phyloP scores from a whole-genome alignment of 768 basidiomycete genomes.

The Leccinum disarticulatum region DNA sequence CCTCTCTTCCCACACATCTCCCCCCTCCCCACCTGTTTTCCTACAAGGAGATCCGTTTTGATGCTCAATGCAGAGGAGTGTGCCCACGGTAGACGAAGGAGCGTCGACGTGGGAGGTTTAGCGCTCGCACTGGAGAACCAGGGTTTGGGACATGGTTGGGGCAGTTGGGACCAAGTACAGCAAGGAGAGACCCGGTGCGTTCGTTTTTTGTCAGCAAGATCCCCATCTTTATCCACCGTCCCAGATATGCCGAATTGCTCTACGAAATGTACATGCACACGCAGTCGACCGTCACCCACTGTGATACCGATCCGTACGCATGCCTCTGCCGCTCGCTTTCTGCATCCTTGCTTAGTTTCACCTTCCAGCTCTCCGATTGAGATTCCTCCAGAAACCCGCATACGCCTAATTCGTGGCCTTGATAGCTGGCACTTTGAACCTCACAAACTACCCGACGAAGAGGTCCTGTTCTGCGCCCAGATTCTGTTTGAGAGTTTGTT shows the following conservation, averaged over 20 bases:
- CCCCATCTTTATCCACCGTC: slow-evolving; percentile 13
- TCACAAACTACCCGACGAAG: slow-evolving; percentile 75
- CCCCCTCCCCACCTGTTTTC: neutral
- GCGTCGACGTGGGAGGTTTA: slow-evolving; percentile 89
- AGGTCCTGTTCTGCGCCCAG: slow-evolving; percentile 77
- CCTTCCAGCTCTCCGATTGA: slow-evolving; percentile 46
- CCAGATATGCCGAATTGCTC: slow-evolving; percentile 77
- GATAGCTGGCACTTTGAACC: slow-evolving; percentile 92
- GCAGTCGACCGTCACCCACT: slow-evolving; percentile 64
- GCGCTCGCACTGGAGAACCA: slow-evolving; percentile 69
- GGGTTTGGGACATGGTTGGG: slow-evolving; percentile 71
- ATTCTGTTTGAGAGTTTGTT: slow-evolving; percentile 87
- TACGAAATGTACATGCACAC: slow-evolving; percentile 86
- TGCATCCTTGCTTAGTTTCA: slow-evolving; percentile 10
- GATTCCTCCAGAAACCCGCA: slow-evolving; percentile 49
- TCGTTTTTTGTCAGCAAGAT: slow-evolving; percentile 3
- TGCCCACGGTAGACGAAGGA: slow-evolving; percentile 52
- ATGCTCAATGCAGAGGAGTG: slow-evolving; percentile 34
- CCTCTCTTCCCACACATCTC: neutral
- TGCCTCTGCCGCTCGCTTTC: neutral
- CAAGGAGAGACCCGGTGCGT: slow-evolving; percentile 51
- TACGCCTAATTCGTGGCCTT: slow-evolving; percentile 63
- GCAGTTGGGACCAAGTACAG: slow-evolving; percentile 52
- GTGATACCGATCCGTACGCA: slow-evolving; percentile 28
- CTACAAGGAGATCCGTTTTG: neutral